Evolutionary conservation across 768 basidiomycete genomes (phyloP), one percentile per base, ranked within the genome.

Genomic region (Omphalotus guepiniiformis): DNA sequence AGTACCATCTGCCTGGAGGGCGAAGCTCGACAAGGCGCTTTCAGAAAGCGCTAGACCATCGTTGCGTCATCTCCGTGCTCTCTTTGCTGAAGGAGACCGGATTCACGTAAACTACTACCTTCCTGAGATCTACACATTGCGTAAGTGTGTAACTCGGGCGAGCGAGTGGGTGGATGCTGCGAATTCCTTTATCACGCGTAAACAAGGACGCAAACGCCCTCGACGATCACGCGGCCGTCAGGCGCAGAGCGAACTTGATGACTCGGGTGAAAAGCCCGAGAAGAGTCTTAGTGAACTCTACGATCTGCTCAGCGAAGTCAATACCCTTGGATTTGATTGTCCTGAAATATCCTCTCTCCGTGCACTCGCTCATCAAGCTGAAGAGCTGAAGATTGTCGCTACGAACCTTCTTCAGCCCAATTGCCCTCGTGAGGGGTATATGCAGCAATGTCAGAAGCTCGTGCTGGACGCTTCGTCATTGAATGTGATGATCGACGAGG

Each of bases 121-220:
- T 12, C 74, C 81, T 1, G 90, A 94, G 63, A 72, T 93, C 47
- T 64, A 69, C 23, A 68, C 78, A 39, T 76, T 97, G 29, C 78
- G 85, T 37, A 88, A 82, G 64, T 89, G 89, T 58, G 89, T 97
- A 43, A 77, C 63, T 36, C 75, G 80, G 52, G 93, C 88, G 16
- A 90, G 83, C 53, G 85, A 87, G 57, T 94, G 93, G 93, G 72
- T 93, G n/a, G 90, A 92, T 49, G 74, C 80, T 7, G 88, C 88
- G 26, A 88, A 88, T 53, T 72, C 78, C 0, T 89, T 89, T 66
- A 72, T 85, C 51, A 78, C 85, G 42, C 83, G 88, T 46, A 91
- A 90, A 63, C 83, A 86, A 57, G 84, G 81, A 52, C 76, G 87
- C 45, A 88, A 88, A 60, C 84, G 86, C n/a, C 73, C 83, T 16